Evolutionary conservation across 2,329 filamentous ascomycete genomes (phyloP), one percentile per base, ranked within the genome.

Genomic region (Acephala macrosclerotiorum): DNA sequence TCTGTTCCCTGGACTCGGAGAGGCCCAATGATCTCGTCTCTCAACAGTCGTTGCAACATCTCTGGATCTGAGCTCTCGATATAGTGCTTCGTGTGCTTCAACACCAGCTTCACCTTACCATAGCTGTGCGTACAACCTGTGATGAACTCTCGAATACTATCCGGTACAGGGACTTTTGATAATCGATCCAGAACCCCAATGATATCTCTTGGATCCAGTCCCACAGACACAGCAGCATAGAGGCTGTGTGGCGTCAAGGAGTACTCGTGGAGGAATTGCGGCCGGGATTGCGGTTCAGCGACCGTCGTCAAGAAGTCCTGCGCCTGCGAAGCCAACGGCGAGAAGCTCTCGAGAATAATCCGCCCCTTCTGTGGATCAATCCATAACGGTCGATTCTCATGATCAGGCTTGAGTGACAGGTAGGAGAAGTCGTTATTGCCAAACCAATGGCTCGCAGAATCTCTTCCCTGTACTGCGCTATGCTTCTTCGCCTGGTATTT

Each of bases 271-370:
- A 98, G 87, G 75, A 94, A 95, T 5, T 89, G 91, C 65, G 96
- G 95, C 66, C 95, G 89, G 40, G 94, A 97, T 66, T 95, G 84
- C 20, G 95, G 96, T 80, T 99, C 95, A 68, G 95, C 93, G 72
- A 99, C 95, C 56, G 96, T 97, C 73, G 96, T 97, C 66, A 99
- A 83, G 77, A 99, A 97, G 77, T 97, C 94, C 76, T 97, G 94
- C 0, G 93, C 95, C 75, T 94, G 91, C 64, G 91, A 87, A 64
- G 95, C 94, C 64, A 96, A 83, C 2, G 94, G 92, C 60, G 92
- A 95, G 81, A 97, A 98, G 73, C 94, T 97, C 82, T 99, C 95
- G 51, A 98, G 84, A 35, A 96, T 96, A 75, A 98, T 96, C 69
- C 91, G 89, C 40, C 92, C 94, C 76, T 91, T 92, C 56, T 90